Conservation (phyloP, 352 stramenopile genomes). For the Pythium monospermum region DNA sequence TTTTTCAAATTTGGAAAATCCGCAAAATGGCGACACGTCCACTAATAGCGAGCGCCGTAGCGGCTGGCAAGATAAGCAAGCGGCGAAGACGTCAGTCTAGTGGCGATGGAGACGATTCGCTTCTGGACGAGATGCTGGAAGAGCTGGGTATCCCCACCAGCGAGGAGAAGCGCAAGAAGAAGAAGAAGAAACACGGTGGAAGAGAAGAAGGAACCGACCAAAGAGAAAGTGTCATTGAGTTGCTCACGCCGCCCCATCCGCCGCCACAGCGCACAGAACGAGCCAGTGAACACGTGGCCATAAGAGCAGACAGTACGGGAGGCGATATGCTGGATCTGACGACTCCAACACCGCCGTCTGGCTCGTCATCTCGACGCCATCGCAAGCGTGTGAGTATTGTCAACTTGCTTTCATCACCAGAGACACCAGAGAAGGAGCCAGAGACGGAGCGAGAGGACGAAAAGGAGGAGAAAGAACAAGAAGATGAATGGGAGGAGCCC, state of each 20-base stretch:
- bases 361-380: background rate
- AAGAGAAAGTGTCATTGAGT: constrained; percentile 9
- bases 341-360: constrained; percentile 19
- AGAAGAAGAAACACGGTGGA: constrained; percentile 1
- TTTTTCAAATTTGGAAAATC: background rate
- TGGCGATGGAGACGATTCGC: constrained; percentile 8
- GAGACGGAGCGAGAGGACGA: background rate
- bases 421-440: constrained; percentile 5
- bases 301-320: background rate
- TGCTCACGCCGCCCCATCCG: constrained; percentile 18
- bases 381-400: constrained; percentile 27
- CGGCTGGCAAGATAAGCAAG: background rate
- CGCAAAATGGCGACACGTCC: background rate
- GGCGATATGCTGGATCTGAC: constrained; percentile 19
- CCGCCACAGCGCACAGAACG: background rate
- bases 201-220: background rate
- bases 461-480: background rate
- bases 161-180: constrained; percentile 3
- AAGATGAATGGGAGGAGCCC: background rate
- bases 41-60: background rate
- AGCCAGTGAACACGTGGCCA: background rate
- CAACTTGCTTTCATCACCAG: constrained; percentile 36
- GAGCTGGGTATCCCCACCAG: constrained; percentile 20
- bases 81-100: constrained; percentile 8
- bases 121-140: constrained; percentile 17